A percentile compares a stretch with the other conserved stretches of the same genome.
phyloP scores from a whole-genome alignment of 495 filamentous ascomycete species.

The Thermochaetoides thermophila region DNA sequence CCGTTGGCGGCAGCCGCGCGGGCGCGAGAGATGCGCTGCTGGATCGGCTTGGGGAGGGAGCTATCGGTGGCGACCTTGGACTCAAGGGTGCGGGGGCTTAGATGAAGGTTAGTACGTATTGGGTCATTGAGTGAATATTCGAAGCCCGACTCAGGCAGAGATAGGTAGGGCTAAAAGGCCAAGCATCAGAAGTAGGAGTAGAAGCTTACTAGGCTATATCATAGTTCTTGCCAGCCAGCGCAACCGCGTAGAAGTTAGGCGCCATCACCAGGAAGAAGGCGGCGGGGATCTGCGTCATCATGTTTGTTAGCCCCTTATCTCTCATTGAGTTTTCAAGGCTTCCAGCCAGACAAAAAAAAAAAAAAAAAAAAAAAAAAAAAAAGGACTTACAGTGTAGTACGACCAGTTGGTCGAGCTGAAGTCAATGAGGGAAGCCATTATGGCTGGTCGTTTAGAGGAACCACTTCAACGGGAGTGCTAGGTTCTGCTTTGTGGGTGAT shows the following conservation, averaged over 20 bases:
- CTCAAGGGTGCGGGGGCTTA: too few species aligned
- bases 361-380: too few species aligned
- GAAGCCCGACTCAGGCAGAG: too few species aligned
- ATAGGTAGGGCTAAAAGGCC: slow-evolving; percentile 1
- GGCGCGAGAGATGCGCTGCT: slow-evolving; percentile 31
- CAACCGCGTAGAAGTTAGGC: slow-evolving; percentile 22
- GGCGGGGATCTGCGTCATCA: slow-evolving; percentile 26
- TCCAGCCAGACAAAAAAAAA: too few species aligned
- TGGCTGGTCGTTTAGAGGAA: slow-evolving; percentile 2
- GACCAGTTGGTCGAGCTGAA: slow-evolving; percentile 28
- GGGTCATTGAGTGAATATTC: too few species aligned
- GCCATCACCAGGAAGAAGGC: slow-evolving; percentile 26
- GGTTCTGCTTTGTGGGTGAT: too few species aligned
- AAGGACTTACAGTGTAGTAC: slow-evolving; percentile 27
- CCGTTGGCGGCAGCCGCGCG: slow-evolving; percentile 32
- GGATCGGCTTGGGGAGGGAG: too few species aligned
- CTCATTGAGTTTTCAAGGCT: too few species aligned
- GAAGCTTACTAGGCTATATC: slow-evolving; percentile 19
- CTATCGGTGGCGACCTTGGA: too few species aligned
- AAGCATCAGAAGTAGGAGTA: slow-evolving; percentile 4
- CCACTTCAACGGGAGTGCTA: neutral
- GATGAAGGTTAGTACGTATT: too few species aligned
- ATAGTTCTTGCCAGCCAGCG: slow-evolving; percentile 26
- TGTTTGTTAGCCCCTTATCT: neutral
- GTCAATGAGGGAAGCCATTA: slow-evolving; percentile 29